Percentiles rank a stretch among this genome's conserved stretches.
Evolutionary conservation across 106 monocot genomes (phyloP).

Genomic region (Triglochin maritima): DNA sequence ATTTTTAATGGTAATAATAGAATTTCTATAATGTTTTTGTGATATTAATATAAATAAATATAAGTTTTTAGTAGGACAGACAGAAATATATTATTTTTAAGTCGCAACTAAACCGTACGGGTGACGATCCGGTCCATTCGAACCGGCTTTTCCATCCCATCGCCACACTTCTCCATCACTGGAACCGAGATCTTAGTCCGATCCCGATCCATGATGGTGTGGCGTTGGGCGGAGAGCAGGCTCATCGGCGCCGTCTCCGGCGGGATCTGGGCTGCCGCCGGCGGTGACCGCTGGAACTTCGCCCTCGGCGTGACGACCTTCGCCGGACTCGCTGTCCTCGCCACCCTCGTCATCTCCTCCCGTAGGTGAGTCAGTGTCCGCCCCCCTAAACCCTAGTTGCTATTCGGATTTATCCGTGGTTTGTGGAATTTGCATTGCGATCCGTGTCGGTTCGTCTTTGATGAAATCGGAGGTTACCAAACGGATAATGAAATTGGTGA

Average conservation of each 20-base stretch:
- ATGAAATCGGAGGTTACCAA: background rate
- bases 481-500: too few species aligned
- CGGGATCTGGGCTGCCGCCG: background rate
- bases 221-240: constrained; percentile 1
- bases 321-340: constrained; percentile 74
- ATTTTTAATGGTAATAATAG: too few species aligned
- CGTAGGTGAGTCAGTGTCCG: background rate
- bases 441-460: background rate
- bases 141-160: too few species aligned
- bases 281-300: constrained; percentile 37
- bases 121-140: too few species aligned
- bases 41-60: too few species aligned
- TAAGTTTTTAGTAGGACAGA: too few species aligned
- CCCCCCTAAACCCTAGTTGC: background rate
- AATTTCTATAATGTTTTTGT: too few species aligned
- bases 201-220: constrained; percentile 5
- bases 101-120: too few species aligned
- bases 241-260: background rate
- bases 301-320: constrained; percentile 67
- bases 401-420: background rate
- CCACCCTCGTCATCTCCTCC: constrained; percentile 42
- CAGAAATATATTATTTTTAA: too few species aligned
- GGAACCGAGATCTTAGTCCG: too few species aligned
- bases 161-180: too few species aligned
- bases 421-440: background rate